Evolutionary conservation across 306 rosid genomes (phyloP), one percentile per base, ranked within the genome.

Genomic region (Hippophae tibetana): DNA sequence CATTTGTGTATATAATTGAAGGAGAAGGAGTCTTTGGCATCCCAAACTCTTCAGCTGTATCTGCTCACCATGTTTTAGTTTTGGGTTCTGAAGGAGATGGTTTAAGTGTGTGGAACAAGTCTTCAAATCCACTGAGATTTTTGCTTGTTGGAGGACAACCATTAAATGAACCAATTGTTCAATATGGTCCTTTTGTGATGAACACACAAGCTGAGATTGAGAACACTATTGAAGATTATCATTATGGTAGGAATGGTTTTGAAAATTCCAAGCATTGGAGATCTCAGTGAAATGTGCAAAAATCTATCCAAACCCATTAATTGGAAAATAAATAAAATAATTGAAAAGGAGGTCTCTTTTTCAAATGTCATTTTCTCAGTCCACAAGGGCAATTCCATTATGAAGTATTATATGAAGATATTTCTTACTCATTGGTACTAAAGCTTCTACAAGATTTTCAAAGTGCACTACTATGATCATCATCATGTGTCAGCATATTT

Each of bases 161-260:
- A 7, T 23, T 92, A 2, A 80, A 92, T 58, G 98, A 92, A 54
- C 87, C 96, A 3, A 84, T 92, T 55, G 95, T 72, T 56, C 95
- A 85, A 60, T 74, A 88, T 69, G 98, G 98, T 5, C 98, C 96
- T 13, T 88, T 92, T 78, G 98, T 92, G 47, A 92, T 92, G 98
- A 92, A 92, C 63, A 70, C 96, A 10, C 95, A 83, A 60, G 79
- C 87, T 71, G 95, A 92, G 43, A 92, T 92, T 57, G 82, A 87
- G 23, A 78, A 79, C 47, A 78, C 98, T 5, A 69, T 92, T 52
- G 81, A 85, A 62, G 98, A 92, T 68, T 85, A 87, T 71, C 90
- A 85, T 0, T 64, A 69, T 54, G 65, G 64, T 41, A 69, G 55
- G 71, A 87, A 92, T 70, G 98, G 98, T 0, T 92, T 92, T 75